Base-by-base conservation (phyloP, 2,329 filamentous ascomycete genomes). In the Didymellaceae sp. region DNA sequence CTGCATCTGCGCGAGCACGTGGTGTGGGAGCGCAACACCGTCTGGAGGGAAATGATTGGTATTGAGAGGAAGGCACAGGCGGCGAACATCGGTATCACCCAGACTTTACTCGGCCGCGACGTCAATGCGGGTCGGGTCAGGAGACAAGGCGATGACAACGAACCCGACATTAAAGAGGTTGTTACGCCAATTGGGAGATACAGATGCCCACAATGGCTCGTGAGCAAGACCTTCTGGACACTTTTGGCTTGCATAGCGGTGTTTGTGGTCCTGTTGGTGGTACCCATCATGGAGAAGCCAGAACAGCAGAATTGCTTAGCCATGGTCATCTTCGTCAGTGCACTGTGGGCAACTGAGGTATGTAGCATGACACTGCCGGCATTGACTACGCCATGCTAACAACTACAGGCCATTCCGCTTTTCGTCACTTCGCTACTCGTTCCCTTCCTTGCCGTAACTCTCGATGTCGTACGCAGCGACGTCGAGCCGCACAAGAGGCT, bases 11-110 rank as follows among this genome's bases (percentile, higher is more conserved):
- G 94, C 49, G 95, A 99, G 75, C 94, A 99, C 72, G 92, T 99
- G 16, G 93, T 97, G 0, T 99, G 94, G 95, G 95, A 99, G 73
- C 85, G 94, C 49, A 99, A 99, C 70, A 99, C 94, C 0, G 94
- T 99, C 14, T 99, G 94, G 94, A 82, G 95, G 75, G 94, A 99
- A 65, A 94, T 99, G 85, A 99, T 99, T 70, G 94, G 93, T 44
- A 93, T 99, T 62, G 95, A 99, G 77, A 84, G 94, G 17, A 92
- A 96, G 69, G 91, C 91, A 1, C 93, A 97, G 75, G 95, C 94
- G 7, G 93, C 93, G 7, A 94, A 93, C 62, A 82, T 99, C 58
- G 94, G 94, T 32, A 78, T 89, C 41, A 77, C 84, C 17, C 86
- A 89, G 58, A 90, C 90, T 0, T 80, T 97, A 45, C 83, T 97